Evolutionary conservation across 495 filamentous ascomycete genomes (phyloP), one percentile per base, ranked within the genome.

Genomic region (Pyrenula massariospora): DNA sequence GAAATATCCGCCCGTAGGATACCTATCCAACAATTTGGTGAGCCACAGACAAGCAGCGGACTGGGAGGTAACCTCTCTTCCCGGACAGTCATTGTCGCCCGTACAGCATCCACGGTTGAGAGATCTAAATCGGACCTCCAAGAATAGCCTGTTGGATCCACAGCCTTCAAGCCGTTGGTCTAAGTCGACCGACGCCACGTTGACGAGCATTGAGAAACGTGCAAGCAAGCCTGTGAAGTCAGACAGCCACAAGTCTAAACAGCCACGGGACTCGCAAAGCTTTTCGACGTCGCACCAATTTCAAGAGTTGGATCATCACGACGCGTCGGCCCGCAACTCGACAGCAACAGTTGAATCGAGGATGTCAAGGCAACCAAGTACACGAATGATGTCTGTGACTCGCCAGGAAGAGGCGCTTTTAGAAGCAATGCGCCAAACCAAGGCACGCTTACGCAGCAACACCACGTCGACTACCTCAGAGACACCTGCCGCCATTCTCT

Each of bases 361-460:
- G 10, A 22, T 36, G 10, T 42, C 22, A 19, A 20, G 19, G 22
- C 5, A 24, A 52, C 8, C 24, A 20, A 75, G 77, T 59, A 85
- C 81, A 53, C 83, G 84, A 42, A 73, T 93, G 47, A 93, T 96
- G 80, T 85, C 87, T 0, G 89, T 95, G 52, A 95, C 89, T 0
- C 77, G 82, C 54, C 88, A 95, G 68, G 91, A 96, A 65, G 85
- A 90, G 63, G 81, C 86, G 64, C 73, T 96, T 3, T 72, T 96
- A 8, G 86, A 88, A 60, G 86, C 88, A 12, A 84, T 96, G 78
- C 78, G 91, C 31, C 70, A 81, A 61, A 90, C 90, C 63, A 77
- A 87, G 49, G 86, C 88, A 31, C 71, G 0, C 68, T 61, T 0
- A 67, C 66, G 47, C 70, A 66, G 5, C 67, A 68, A 8, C 68